Conservation (phyloP, 192 early-diverging fungal species). For the Backusella macrospora region DNA sequence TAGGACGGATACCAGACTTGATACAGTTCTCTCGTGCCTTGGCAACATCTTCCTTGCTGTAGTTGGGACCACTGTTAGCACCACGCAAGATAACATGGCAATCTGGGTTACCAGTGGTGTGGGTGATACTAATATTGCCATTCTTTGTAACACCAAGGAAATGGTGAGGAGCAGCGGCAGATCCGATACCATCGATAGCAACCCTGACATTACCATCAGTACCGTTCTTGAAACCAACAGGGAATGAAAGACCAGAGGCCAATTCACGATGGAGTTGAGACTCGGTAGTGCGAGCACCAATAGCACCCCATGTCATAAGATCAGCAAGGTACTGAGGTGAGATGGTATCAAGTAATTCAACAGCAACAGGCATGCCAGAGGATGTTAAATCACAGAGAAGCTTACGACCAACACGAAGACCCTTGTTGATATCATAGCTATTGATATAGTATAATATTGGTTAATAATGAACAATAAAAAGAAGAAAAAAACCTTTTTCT, state of each 20-base stretch:
- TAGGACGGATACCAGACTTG: constrained; percentile 57
- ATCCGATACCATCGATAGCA: constrained; percentile 91
- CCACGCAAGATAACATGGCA: constrained; percentile 97
- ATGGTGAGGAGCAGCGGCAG: constrained; percentile 74
- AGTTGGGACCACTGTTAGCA: constrained; percentile 87
- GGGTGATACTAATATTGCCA: constrained; percentile 79
- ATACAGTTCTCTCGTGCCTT: constrained; percentile 57
- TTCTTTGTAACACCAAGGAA: constrained; percentile 88
- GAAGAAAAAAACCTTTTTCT: not conserved
- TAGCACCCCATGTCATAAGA: constrained; percentile 77
- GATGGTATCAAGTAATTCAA: constrained; percentile 82
- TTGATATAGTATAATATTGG: not conserved
- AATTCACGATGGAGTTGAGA: constrained; percentile 85
- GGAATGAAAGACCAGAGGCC: constrained; percentile 77
- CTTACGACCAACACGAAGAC: constrained; percentile 73
- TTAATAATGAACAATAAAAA: not conserved
- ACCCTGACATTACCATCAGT: constrained; percentile 81
- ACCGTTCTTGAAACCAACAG: constrained; percentile 86
- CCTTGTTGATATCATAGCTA: constrained; percentile 82
- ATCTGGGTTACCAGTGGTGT: constrained; percentile 85
- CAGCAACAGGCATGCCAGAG: constrained; percentile 69
- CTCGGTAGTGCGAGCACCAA: constrained; percentile 84
- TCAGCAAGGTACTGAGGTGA: constrained; percentile 83
- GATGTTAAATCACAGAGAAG: constrained; percentile 69
- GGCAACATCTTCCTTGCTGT: constrained; percentile 71